These are phyloP conservation scores for Chlamydomonas applanata DNA, from an alignment of 139 green algal genomes.

Conservation along the genomic window DNA sequence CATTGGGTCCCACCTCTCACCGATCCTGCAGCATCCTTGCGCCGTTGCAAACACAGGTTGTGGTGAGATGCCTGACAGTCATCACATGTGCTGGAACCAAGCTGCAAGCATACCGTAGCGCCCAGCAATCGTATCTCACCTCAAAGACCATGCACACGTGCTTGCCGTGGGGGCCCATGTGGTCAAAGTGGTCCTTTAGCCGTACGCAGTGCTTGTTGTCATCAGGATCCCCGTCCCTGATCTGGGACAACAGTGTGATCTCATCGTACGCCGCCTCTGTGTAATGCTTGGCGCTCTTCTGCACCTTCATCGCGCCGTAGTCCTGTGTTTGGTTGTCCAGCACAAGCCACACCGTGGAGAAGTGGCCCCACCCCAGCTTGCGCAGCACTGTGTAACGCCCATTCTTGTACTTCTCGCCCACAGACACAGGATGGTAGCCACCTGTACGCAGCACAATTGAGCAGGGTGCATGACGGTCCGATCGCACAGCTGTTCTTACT, in stretches of 20 bases:
- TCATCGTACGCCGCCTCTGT: slow-evolving; percentile 96
- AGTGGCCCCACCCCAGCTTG: slow-evolving; percentile 99
- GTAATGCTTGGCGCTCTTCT: slow-evolving; percentile 96
- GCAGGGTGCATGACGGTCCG: neutral
- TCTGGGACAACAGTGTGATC: slow-evolving; percentile 85
- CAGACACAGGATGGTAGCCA: slow-evolving; percentile 90
- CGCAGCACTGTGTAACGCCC: slow-evolving; percentile 87
- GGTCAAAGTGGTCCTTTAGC: slow-evolving; percentile 92
- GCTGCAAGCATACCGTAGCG: neutral
- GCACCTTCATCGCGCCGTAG: slow-evolving; percentile 65
- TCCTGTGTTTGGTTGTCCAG: slow-evolving; percentile 50
- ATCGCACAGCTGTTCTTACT: slow-evolving; percentile 6
- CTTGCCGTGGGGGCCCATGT: slow-evolving; percentile 84
- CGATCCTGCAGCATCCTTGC: too few species aligned
- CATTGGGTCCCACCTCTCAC: too few species aligned
- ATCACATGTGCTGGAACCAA: neutral
- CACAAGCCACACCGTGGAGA: slow-evolving; percentile 97
- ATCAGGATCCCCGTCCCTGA: slow-evolving; percentile 62
- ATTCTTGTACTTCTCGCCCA: slow-evolving; percentile 88
- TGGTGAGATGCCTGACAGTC: neutral
- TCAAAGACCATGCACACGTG: slow-evolving; percentile 99
- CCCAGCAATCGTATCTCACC: slow-evolving; percentile 36
- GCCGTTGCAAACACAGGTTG: neutral
- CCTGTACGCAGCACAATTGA: slow-evolving; percentile 60
- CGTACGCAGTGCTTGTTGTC: slow-evolving; percentile 61